Percentiles rank a stretch among this genome's conserved stretches.
These are phyloP conservation scores for Penicillium frequentans DNA, from an alignment of 2,329 filamentous ascomycete genomes.

Conservation along the genomic window DNA sequence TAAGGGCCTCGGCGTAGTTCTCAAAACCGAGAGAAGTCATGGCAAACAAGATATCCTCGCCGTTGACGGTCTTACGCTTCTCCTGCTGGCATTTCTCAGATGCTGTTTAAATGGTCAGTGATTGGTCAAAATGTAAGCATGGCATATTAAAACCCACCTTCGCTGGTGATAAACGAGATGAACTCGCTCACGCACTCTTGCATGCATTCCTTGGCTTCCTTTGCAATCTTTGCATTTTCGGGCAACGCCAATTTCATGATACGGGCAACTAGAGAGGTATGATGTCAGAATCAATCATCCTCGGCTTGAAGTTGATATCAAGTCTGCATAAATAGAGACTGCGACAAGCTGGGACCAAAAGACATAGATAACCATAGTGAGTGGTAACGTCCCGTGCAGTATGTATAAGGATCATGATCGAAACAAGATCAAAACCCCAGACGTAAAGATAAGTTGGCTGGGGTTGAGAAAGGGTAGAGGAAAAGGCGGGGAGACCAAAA, in stretches of 20 bases:
- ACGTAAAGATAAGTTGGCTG: neutral
- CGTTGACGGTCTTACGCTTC: constrained; percentile 98
- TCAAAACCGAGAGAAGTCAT: constrained; percentile 99
- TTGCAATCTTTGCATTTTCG: constrained; percentile 98
- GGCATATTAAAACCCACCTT: constrained; percentile 64
- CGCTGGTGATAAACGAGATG: constrained; percentile 99
- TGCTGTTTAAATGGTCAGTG: constrained; percentile 56
- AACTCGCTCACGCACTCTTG: constrained; percentile 99
- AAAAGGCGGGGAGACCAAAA: constrained; percentile 26
- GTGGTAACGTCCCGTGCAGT: neutral
- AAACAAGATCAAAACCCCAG: neutral
- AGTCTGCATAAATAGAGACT: neutral
- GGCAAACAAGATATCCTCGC: constrained; percentile 96
- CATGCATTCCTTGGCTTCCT: constrained; percentile 99
- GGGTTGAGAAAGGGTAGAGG: neutral
- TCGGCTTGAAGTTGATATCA: neutral
- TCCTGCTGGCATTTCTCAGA: constrained; percentile 99
- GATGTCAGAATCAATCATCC: constrained; percentile 18
- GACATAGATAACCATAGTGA: neutral
- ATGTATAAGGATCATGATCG: neutral
- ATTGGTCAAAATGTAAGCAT: neutral
- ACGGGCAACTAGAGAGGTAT: constrained; percentile 87
- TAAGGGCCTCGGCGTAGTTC: constrained; percentile 96
- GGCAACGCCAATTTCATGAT: constrained; percentile 99
- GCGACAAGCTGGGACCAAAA: neutral